A percentile compares a stretch with the other conserved stretches of the same genome.
These are phyloP conservation scores for Trichomonas gallinae DNA, from an alignment of 208 protist genomes.

Conservation along the genomic window DNA sequence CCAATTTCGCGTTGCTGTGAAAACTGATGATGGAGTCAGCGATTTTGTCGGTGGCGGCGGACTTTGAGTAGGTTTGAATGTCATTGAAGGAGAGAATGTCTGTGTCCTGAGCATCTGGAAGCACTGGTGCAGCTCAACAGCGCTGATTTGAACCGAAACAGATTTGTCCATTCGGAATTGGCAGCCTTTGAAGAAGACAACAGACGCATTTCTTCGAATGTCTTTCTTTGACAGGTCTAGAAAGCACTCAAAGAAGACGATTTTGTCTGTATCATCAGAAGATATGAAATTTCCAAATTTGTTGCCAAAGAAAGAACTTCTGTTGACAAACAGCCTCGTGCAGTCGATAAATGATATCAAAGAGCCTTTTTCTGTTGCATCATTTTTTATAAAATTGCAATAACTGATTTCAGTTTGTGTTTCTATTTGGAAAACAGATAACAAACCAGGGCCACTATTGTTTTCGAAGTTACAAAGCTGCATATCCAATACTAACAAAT, in stretches of 20 bases:
- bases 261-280: not conserved
- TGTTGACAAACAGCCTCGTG: not conserved
- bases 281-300: not conserved
- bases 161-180: not conserved
- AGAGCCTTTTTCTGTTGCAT: not conserved
- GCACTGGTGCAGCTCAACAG: not conserved
- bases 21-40: not conserved
- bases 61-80: not conserved
- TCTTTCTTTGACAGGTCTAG: not conserved
- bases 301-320: not conserved
- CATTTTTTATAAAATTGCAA: not conserved
- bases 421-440: not conserved
- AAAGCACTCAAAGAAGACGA: not conserved
- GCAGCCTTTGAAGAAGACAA: not conserved
- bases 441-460: not conserved
- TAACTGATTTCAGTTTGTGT: not conserved
- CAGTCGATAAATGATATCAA: not conserved
- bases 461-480: not conserved
- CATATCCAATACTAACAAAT: not conserved
- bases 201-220: not conserved
- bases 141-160: not conserved
- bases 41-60: not conserved
- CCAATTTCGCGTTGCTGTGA: not conserved
- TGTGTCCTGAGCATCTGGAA: not conserved
- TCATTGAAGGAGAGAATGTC: not conserved